phyloP scores from a whole-genome alignment of 345 rosid genomes.

The Camelina sativa region DNA sequence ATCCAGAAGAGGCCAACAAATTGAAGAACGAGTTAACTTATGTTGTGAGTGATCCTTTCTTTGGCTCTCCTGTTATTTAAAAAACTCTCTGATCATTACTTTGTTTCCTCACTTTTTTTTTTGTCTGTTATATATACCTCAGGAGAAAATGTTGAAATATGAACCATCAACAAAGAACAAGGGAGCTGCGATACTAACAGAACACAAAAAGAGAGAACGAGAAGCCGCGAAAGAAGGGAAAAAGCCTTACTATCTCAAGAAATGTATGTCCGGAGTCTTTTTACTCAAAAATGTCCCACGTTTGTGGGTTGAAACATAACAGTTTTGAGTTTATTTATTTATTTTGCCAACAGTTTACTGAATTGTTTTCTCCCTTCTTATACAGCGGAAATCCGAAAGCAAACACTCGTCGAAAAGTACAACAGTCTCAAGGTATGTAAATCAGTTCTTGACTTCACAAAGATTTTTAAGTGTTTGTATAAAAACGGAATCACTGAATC shows the following conservation, averaged over 20 bases:
- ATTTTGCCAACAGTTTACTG: slow-evolving; percentile 16
- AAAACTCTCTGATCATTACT: slow-evolving; percentile 16
- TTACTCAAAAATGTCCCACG: not conserved
- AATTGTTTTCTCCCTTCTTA: slow-evolving; percentile 25
- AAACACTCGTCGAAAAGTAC: slow-evolving; percentile 71
- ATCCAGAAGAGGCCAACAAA: slow-evolving; percentile 49
- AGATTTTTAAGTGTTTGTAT: slow-evolving; percentile 7
- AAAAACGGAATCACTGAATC: slow-evolving; percentile 26
- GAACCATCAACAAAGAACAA: slow-evolving; percentile 64
- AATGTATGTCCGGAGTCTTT: slow-evolving; percentile 53
- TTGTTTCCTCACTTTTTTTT: slow-evolving; percentile 23
- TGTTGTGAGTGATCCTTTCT: slow-evolving; percentile 59
- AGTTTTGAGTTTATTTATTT: not conserved
- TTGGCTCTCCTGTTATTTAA: not conserved
- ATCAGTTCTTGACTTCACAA: slow-evolving; percentile 4
- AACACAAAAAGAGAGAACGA: slow-evolving; percentile 85
- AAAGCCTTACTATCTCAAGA: slow-evolving; percentile 79
- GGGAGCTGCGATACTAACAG: slow-evolving; percentile 64
- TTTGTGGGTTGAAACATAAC: slow-evolving; percentile 10
- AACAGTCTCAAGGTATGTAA: slow-evolving; percentile 72
- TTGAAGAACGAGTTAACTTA: slow-evolving; percentile 51
- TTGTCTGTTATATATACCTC: not conserved
- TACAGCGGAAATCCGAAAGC: slow-evolving; percentile 88
- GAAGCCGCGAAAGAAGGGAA: slow-evolving; percentile 91
- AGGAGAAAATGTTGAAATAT: slow-evolving; percentile 78